Percentiles rank a stretch among this genome's conserved stretches.
These are phyloP conservation scores for Eustoma russellianum DNA, from an alignment of 257 asterid species.

Conservation along the genomic window DNA sequence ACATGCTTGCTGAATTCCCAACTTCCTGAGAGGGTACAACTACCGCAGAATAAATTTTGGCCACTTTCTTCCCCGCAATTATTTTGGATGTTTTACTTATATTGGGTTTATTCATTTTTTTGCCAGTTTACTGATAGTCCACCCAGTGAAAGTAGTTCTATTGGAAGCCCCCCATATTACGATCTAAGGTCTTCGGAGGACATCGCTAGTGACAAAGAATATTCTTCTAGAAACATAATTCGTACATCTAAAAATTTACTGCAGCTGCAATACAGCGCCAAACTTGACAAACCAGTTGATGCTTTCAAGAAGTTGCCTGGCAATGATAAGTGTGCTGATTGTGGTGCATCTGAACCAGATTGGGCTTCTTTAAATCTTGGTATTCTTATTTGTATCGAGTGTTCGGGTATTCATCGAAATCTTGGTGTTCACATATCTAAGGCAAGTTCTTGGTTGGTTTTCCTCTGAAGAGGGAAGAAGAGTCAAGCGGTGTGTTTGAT, in stretches of 20 bases:
- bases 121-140: conserved; percentile 74
- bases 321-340: conserved; percentile 92
- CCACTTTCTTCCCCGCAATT: background rate
- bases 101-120: conserved; percentile 1
- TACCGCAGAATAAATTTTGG: background rate
- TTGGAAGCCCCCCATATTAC: conserved; percentile 73
- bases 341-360: conserved; percentile 89
- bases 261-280: conserved; percentile 31
- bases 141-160: conserved; percentile 93
- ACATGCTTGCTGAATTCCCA: conserved; percentile 93
- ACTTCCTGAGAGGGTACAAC: conserved; percentile 77
- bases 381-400: conserved; percentile 76
- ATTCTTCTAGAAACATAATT: conserved; percentile 36
- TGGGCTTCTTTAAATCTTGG: conserved; percentile 97
- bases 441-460: conserved; percentile 35
- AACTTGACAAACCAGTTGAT: conserved; percentile 52
- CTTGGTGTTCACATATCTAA: conserved; percentile 91
- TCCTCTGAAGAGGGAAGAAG: too few species aligned
- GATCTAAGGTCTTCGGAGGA: conserved; percentile 82
- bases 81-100: conserved; percentile 5
- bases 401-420: conserved; percentile 92
- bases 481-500: too few species aligned
- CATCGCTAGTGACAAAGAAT: conserved; percentile 53
- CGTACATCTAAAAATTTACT: conserved; percentile 54
- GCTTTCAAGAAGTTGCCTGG: conserved; percentile 64